These are phyloP conservation scores for Podospora appendiculata DNA, from an alignment of 495 filamentous ascomycete genomes.

Conservation along the genomic window DNA sequence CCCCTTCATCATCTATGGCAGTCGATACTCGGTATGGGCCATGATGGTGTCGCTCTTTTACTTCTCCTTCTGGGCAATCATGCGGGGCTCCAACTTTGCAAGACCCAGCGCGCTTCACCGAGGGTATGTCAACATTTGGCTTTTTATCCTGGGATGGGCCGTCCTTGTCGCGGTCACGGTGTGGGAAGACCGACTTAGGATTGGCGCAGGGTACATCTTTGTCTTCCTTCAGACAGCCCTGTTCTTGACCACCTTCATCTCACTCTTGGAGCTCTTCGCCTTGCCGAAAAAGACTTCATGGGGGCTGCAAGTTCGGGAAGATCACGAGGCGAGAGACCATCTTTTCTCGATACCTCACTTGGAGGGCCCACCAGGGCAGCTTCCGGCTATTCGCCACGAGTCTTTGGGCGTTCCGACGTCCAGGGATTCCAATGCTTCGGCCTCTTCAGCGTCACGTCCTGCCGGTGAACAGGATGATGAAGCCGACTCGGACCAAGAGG, in stretches of 20 bases:
- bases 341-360: slow-evolving; percentile 19
- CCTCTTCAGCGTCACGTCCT: slow-evolving; percentile 2
- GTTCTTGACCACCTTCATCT: slow-evolving; percentile 66
- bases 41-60: slow-evolving; percentile 83
- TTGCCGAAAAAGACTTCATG: slow-evolving; percentile 65
- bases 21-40: slow-evolving; percentile 73
- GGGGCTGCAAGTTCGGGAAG: slow-evolving; percentile 39
- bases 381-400: slow-evolving; percentile 12
- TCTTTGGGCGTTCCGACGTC: slow-evolving; percentile 7
- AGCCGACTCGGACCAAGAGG: slow-evolving; percentile 41
- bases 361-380: slow-evolving; percentile 19
- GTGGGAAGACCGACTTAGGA: slow-evolving; percentile 57
- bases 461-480: slow-evolving; percentile 26
- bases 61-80: slow-evolving; percentile 74
- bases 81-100: slow-evolving; percentile 70
- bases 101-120: slow-evolving; percentile 84
- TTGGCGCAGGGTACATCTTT: slow-evolving; percentile 76
- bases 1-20: slow-evolving; percentile 80
- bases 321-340: slow-evolving; percentile 37
- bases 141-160: slow-evolving; percentile 66
- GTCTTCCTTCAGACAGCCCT: slow-evolving; percentile 70
- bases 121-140: slow-evolving; percentile 74
- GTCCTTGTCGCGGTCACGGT: slow-evolving; percentile 67
- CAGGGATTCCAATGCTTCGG: slow-evolving; percentile 7
- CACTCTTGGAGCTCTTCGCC: slow-evolving; percentile 70